Percentiles rank a stretch among this genome's conserved stretches.
These are phyloP conservation scores for Malassezia vespertilionis DNA, from an alignment of 1,284 basidiomycete genomes.

Conservation along the genomic window DNA sequence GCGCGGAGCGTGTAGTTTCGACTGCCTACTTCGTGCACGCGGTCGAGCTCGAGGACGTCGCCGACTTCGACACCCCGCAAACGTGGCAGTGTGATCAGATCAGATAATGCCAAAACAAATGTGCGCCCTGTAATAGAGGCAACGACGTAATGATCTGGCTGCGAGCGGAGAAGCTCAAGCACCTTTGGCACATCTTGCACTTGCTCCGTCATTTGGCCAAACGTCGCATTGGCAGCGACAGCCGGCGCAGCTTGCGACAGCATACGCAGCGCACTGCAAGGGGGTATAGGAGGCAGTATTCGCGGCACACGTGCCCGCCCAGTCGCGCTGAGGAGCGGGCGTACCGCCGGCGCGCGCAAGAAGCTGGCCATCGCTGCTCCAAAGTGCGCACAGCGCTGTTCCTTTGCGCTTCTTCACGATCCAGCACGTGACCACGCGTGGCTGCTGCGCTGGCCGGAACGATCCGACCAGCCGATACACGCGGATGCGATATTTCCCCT, in stretches of 20 bases:
- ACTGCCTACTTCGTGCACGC: slow-evolving; percentile 86
- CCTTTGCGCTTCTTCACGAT: no score
- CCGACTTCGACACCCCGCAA: slow-evolving; percentile 61
- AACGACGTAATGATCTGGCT: slow-evolving; percentile 73
- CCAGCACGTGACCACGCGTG: no score
- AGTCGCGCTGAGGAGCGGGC: no score
- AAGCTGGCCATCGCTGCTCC: no score
- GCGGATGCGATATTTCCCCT: slow-evolving; percentile 3
- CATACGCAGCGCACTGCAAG: no score
- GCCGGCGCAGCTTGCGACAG: no score
- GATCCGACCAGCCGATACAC: slow-evolving; percentile 12
- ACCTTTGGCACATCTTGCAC: slow-evolving; percentile 27
- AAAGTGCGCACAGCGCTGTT: no score
- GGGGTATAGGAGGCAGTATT: no score
- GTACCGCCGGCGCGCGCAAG: no score
- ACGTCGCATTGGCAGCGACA: no score
- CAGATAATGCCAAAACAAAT: slow-evolving; percentile 76
- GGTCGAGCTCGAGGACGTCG: slow-evolving; percentile 68
- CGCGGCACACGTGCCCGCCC: no score
- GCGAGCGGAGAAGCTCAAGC: slow-evolving; percentile 51
- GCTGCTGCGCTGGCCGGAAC: slow-evolving; percentile 6
- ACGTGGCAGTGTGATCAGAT: slow-evolving; percentile 81
- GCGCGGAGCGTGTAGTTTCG: slow-evolving; percentile 81
- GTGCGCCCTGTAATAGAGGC: slow-evolving; percentile 76
- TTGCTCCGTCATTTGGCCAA: no score